These are phyloP conservation scores for Gossypium schwendimanii DNA, from an alignment of 441 rosid genomes.

Conservation along the genomic window DNA sequence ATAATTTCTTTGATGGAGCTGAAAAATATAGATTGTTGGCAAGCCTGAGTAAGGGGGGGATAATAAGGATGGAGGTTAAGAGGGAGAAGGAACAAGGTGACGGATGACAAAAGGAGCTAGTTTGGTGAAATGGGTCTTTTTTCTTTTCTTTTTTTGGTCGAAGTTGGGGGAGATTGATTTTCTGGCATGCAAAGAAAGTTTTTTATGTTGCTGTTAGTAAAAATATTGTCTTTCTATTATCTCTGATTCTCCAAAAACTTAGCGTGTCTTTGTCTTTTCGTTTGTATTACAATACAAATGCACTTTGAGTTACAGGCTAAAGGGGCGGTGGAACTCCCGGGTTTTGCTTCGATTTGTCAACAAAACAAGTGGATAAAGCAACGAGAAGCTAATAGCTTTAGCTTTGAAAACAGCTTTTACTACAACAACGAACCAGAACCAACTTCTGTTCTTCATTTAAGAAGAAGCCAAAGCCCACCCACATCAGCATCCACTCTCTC, in stretches of 20 bases:
- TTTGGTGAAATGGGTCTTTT: slow-evolving; percentile 20
- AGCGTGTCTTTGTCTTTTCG: not conserved
- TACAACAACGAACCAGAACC: slow-evolving; percentile 26
- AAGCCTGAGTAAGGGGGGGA: not conserved
- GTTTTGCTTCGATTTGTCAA: slow-evolving; percentile 30
- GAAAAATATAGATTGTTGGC: slow-evolving; percentile 14
- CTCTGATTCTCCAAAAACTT: not conserved
- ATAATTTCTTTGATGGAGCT: slow-evolving; percentile 3
- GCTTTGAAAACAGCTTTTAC: slow-evolving; percentile 17
- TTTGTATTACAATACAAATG: slow-evolving; percentile 11
- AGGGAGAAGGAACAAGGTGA: slow-evolving; percentile 11
- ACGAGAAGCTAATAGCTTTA: slow-evolving; percentile 23
- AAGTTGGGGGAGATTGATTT: slow-evolving; percentile 18
- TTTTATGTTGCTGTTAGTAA: not conserved
- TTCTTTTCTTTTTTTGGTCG: not conserved
- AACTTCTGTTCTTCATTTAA: slow-evolving; percentile 45
- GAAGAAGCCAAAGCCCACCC: slow-evolving; percentile 55
- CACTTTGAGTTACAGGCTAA: slow-evolving; percentile 33
- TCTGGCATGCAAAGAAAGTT: slow-evolving; percentile 24
- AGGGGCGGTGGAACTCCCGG: slow-evolving; percentile 28
- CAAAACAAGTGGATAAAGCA: slow-evolving; percentile 30
- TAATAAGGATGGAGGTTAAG: slow-evolving; percentile 23
- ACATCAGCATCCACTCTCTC: slow-evolving; percentile 53
- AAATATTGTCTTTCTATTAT: slow-evolving; percentile 7
- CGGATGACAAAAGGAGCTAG: not conserved